Conservation (phyloP, 306 rosid genomes). For the Trichosanthes truncata region DNA sequence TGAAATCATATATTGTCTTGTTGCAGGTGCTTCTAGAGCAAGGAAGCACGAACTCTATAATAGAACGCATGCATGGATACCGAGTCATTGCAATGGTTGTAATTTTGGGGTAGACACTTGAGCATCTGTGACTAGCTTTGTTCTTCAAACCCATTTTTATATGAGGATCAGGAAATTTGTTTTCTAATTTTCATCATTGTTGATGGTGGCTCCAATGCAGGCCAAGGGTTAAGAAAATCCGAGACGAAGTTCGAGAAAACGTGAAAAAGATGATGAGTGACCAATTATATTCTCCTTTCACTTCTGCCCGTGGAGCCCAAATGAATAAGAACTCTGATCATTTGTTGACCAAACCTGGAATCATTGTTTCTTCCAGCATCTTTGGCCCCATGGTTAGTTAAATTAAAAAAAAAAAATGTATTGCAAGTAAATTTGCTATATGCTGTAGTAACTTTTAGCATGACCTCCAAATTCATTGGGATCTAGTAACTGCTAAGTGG, state of each 20-base stretch:
- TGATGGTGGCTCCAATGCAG: constrained; percentile 22
- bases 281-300: constrained; percentile 43
- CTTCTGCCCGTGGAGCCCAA: constrained; percentile 27
- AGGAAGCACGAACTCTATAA: constrained; percentile 32
- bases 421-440: not conserved
- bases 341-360: constrained; percentile 42
- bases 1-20: constrained; percentile 10
- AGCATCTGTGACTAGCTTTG: not conserved
- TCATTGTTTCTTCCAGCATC: constrained; percentile 70
- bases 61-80: constrained; percentile 65
- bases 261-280: constrained; percentile 62
- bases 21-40: constrained; percentile 57
- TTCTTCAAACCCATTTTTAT: not conserved
- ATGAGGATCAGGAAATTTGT: not conserved
- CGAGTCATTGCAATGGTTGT: constrained; percentile 84
- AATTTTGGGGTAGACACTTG: constrained; percentile 55
- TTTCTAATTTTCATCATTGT: not conserved
- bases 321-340: constrained; percentile 21
- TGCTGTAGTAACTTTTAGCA: not conserved
- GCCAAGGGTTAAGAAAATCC: constrained; percentile 71
- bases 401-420: not conserved
- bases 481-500: not conserved
- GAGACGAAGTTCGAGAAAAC: constrained; percentile 41
- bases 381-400: constrained; percentile 70
- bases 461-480: not conserved